Conservation (phyloP, 1,284 basidiomycete species). For the Flammula alnicola region DNA sequence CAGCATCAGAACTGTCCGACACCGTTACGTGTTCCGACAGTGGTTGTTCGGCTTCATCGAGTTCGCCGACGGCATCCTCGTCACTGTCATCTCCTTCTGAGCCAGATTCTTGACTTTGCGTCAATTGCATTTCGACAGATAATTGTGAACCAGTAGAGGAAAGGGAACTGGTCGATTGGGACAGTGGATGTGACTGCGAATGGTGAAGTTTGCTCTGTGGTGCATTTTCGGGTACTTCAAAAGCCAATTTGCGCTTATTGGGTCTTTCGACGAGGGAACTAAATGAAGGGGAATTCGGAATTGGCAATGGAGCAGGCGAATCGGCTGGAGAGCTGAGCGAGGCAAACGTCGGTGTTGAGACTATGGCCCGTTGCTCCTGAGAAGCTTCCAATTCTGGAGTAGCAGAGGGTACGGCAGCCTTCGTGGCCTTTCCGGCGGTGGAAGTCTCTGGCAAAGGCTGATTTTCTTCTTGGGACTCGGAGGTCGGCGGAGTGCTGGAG, state of each 20-base stretch:
- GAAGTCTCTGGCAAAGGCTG: constrained; percentile 5
- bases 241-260: constrained; percentile 8
- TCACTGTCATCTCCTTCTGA: constrained; percentile 2
- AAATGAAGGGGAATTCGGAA: constrained; percentile 42
- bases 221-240: constrained; percentile 1
- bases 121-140: constrained; percentile 29
- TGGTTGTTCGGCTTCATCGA: too few relatives aligned
- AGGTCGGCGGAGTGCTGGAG: background rate
- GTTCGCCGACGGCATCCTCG: background rate
- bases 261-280: constrained; percentile 30
- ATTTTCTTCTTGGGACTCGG: too few relatives aligned
- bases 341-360: constrained; percentile 32
- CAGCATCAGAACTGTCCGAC: too few relatives aligned
- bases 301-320: constrained; percentile 24
- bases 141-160: constrained; percentile 22
- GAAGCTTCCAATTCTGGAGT: background rate
- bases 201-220: constrained; percentile 1
- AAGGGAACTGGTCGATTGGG: constrained; percentile 26
- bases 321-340: constrained; percentile 42
- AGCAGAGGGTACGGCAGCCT: background rate
- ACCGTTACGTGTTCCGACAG: too few relatives aligned
- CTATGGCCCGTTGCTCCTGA: background rate
- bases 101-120: constrained; percentile 16
- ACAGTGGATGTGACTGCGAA: constrained; percentile 21
- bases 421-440: too few relatives aligned